A percentile compares a stretch with the other conserved stretches of the same genome.
These are phyloP conservation scores for Beta lomatogona DNA, from an alignment of 179 eudicot species.

Conservation along the genomic window DNA sequence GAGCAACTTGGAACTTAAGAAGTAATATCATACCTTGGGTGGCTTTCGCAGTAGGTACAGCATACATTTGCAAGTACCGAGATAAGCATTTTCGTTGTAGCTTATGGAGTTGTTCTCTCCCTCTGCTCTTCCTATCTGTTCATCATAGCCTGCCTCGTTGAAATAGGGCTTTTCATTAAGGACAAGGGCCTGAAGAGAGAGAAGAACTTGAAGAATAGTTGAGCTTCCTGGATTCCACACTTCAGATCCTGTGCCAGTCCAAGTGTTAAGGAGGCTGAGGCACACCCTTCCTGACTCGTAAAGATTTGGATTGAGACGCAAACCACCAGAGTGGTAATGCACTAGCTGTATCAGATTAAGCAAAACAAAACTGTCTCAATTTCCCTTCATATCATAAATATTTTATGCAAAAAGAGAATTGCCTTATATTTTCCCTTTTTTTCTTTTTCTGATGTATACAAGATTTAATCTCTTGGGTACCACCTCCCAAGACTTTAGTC, in stretches of 20 bases:
- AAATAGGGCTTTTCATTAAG: slow-evolving; percentile 95
- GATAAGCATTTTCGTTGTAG: slow-evolving; percentile 92
- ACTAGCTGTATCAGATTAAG: slow-evolving; percentile 60
- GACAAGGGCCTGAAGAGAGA: slow-evolving; percentile 97
- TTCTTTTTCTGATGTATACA: too few relatives aligned
- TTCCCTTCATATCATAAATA: neutral
- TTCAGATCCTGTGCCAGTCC: slow-evolving; percentile 90
- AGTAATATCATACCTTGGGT: slow-evolving; percentile 26
- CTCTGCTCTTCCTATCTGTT: slow-evolving; percentile 82
- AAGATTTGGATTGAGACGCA: slow-evolving; percentile 92
- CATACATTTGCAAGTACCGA: slow-evolving; percentile 86
- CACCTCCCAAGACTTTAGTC: too few relatives aligned
- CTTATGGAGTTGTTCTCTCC: slow-evolving; percentile 93
- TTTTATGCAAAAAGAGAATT: too few relatives aligned
- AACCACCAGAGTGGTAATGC: slow-evolving; percentile 84
- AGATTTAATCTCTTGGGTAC: too few relatives aligned
- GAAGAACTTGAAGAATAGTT: slow-evolving; percentile 89
- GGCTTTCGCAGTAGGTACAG: slow-evolving; percentile 62
- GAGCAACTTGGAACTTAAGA: neutral
- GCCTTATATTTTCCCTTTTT: too few relatives aligned
- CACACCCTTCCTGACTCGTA: slow-evolving; percentile 98
- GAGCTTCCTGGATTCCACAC: slow-evolving; percentile 89
- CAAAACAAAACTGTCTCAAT: neutral
- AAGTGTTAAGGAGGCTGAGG: slow-evolving; percentile 93
- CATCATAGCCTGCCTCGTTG: slow-evolving; percentile 95